Base-by-base conservation (phyloP, 164 flowering plant species). In the Aristolochia californica region DNA sequence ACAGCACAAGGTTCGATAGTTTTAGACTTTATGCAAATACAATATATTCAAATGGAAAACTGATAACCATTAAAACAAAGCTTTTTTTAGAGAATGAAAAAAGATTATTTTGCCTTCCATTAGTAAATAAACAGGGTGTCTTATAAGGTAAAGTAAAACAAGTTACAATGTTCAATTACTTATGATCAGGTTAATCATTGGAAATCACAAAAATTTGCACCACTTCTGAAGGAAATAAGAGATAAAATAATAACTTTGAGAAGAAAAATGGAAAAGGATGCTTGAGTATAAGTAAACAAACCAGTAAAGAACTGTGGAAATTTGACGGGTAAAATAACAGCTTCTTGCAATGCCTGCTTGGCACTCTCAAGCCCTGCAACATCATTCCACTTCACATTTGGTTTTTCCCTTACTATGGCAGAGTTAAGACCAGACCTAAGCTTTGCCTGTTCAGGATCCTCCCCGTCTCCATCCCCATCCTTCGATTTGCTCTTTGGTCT, bases 301-400 rank as follows among this genome's bases (percentile, higher is more conserved):
- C 99, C 97, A 55, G 96, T 85, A 59, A 89, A 93, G 62, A 93
- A 89, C 79, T 93, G 97, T 2, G 97, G 97, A 63, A 87, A 93
- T 66, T 89, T 93, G 48, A 93, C 96, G 0, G 99, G 99, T 53
- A 93, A 73, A 28, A 93, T 89, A 16, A 89, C 99, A 0, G 99
- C 99, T 77, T 93, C 96, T 75, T 93, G 97, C 74, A 93, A 68
- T 1, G 99, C 82, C 78, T 93, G 97, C 69, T 93, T 89, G 26
- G 97, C 99, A 17, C 95, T 88, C 73, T 94, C 99, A 20, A 94
- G 71, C 23, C 99, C 97, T 0, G 97, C 97, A 11, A 94, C 99
- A 74, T 90, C 99, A 56, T 66, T 82, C 99, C 99, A 94, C 81
- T 90, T 87, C 21, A 94, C 80, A 62, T 94, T 85, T 0, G 99